These are phyloP conservation scores for Fusarium fujikuroi DNA, from an alignment of 2,329 filamentous ascomycete genomes.

Conservation along the genomic window DNA sequence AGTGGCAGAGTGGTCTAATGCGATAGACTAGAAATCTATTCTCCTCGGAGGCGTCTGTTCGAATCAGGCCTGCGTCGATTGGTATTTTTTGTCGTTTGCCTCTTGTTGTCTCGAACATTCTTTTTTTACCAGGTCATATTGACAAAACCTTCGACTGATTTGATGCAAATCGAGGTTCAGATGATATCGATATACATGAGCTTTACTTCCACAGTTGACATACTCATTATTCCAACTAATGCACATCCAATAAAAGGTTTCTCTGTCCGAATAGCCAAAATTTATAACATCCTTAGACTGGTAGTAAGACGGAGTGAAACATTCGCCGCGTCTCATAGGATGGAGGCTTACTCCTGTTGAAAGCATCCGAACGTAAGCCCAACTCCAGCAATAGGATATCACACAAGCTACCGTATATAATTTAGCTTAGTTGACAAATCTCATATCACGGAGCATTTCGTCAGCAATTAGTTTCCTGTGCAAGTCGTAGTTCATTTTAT, in stretches of 20 bases:
- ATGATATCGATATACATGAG: not conserved
- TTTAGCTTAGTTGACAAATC: not conserved
- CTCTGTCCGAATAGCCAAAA: no score
- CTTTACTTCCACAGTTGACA: no score
- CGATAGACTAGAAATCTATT: constrained; percentile 38
- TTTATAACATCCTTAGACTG: not conserved
- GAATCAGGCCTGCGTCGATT: constrained; percentile 35
- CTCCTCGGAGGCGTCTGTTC: constrained; percentile 36
- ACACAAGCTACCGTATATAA: not conserved
- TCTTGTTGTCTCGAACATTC: not conserved
- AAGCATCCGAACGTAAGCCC: not conserved
- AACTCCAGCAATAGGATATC: not conserved
- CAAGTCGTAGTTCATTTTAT: not conserved
- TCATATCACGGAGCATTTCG: not conserved
- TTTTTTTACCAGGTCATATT: not conserved
- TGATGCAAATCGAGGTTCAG: not conserved
- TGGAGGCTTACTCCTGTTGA: not conserved
- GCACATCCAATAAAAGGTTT: not conserved
- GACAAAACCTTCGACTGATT: no score
- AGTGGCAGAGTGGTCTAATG: constrained; percentile 37
- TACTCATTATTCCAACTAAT: not conserved
- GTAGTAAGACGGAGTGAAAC: not conserved
- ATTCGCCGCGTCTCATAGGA: not conserved
- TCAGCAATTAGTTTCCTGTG: not conserved
- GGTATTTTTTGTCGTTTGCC: not conserved